Conservation (phyloP, 2,329 filamentous ascomycete species). For the Trichocomaceae sp. region DNA sequence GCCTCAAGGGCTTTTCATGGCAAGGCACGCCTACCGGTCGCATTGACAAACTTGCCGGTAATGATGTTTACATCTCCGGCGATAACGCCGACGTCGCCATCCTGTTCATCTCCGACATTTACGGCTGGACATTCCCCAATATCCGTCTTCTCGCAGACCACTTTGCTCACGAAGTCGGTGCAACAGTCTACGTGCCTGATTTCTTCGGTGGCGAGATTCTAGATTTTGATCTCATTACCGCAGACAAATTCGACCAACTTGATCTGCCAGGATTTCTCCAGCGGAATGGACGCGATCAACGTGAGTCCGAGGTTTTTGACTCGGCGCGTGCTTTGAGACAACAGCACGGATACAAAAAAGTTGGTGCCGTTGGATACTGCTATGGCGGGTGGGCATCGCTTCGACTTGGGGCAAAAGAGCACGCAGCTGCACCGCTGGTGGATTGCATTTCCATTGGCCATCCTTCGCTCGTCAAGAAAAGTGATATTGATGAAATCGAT, state of each 20-base stretch:
- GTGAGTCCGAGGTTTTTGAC: conserved; percentile 34
- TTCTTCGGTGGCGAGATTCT: conserved; percentile 35
- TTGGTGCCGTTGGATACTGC: conserved; percentile 46
- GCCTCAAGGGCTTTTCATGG: conserved; percentile 36
- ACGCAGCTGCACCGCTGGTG: conserved; percentile 30
- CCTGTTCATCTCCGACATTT: conserved; percentile 35
- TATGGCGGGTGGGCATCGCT: conserved; percentile 49
- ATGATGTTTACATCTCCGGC: conserved; percentile 35
- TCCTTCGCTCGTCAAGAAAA: conserved; percentile 38
- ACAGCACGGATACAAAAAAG: conserved; percentile 18
- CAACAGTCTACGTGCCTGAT: conserved; percentile 42
- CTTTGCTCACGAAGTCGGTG: conserved; percentile 40
- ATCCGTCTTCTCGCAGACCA: conserved; percentile 43
- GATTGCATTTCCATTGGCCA: conserved; percentile 44
- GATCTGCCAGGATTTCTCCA: conserved; percentile 35
- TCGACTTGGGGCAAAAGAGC: conserved; percentile 38
- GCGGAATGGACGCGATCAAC: conserved; percentile 32
- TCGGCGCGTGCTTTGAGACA: conserved; percentile 30
- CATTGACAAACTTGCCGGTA: conserved; percentile 26
- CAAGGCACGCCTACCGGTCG: conserved; percentile 33
- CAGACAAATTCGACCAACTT: conserved; percentile 28
- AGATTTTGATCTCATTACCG: conserved; percentile 22
- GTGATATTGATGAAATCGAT: conserved; percentile 41
- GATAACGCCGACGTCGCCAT: conserved; percentile 29
- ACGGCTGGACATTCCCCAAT: conserved; percentile 44